Percentiles rank a stretch among this genome's conserved stretches.
Evolutionary conservation across 2,329 filamentous ascomycete genomes (phyloP).

Genomic region (Aaosphaeria arxii): DNA sequence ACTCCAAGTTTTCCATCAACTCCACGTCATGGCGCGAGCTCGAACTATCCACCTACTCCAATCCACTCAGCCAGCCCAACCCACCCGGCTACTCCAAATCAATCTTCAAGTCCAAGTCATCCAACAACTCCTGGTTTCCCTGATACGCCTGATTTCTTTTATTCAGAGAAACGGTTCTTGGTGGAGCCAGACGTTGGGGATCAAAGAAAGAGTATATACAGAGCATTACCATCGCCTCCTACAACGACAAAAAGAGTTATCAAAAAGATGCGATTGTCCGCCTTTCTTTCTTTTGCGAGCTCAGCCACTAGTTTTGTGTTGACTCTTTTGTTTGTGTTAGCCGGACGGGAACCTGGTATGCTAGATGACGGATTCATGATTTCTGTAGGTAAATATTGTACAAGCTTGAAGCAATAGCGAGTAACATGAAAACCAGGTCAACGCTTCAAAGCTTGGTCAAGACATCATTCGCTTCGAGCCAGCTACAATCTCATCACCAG

Average conservation of each 20-base stretch:
- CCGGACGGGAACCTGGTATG: slow-evolving; percentile 7
- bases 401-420: background rate
- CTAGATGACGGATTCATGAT: slow-evolving; percentile 16
- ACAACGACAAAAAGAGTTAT: slow-evolving; percentile 16
- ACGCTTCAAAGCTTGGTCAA: slow-evolving; percentile 13
- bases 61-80: too few species aligned
- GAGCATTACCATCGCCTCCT: slow-evolving; percentile 14
- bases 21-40: too few species aligned
- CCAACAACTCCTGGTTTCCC: too few species aligned
- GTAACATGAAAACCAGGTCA: slow-evolving; percentile 10
- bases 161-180: background rate
- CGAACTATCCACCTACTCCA: too few species aligned
- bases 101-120: too few species aligned
- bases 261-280: slow-evolving; percentile 19
- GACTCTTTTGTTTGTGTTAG: slow-evolving; percentile 14
- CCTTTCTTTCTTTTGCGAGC: slow-evolving; percentile 10
- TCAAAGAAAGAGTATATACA: slow-evolving; percentile 14
- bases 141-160: too few species aligned
- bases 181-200: slow-evolving; percentile 16
- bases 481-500: slow-evolving; percentile 4
- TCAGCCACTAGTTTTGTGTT: slow-evolving; percentile 13
- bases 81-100: too few species aligned
- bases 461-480: slow-evolving; percentile 13
- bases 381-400: slow-evolving; percentile 10
- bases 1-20: too few species aligned